These are phyloP conservation scores for Parascedosporium putredinis DNA, from an alignment of 2,329 filamentous ascomycete species.

Conservation along the genomic window DNA sequence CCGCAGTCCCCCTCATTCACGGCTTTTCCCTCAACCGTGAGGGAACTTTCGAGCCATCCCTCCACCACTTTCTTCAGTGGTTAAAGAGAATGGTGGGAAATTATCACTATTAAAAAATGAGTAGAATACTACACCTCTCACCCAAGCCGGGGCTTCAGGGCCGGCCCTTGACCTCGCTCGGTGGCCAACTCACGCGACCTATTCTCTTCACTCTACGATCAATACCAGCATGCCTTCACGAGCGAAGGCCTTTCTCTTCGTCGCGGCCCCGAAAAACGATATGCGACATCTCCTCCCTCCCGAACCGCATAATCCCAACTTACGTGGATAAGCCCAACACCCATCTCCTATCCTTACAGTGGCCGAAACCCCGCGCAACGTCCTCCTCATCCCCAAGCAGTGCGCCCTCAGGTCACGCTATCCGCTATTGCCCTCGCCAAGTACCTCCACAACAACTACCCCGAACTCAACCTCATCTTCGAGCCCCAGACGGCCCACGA, in stretches of 20 bases:
- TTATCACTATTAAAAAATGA: too few species aligned
- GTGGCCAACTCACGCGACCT: neutral
- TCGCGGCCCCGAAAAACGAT: constrained; percentile 36
- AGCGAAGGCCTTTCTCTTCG: constrained; percentile 33
- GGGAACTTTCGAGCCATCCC: too few species aligned
- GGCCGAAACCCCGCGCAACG: constrained; percentile 44
- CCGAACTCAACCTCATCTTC: constrained; percentile 70
- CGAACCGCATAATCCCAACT: constrained; percentile 47
- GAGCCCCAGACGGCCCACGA: constrained; percentile 65
- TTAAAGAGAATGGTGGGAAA: too few species aligned
- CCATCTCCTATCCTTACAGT: constrained; percentile 44
- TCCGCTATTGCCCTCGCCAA: constrained; percentile 48
- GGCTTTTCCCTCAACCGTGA: too few species aligned
- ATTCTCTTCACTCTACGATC: neutral
- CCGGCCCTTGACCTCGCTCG: neutral
- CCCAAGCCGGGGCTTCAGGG: too few species aligned
- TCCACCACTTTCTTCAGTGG: too few species aligned
- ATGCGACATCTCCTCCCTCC: constrained; percentile 37
- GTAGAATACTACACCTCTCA: too few species aligned
- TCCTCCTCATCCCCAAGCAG: constrained; percentile 49
- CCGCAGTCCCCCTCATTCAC: neutral
- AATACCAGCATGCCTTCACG: neutral
- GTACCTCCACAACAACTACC: constrained; percentile 72
- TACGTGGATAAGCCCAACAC: constrained; percentile 50
- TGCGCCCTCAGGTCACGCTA: constrained; percentile 41